Evolutionary conservation across 73 alveolate species (phyloP), one percentile per base, ranked within the genome.

Genomic region (Loxodes magnus): DNA sequence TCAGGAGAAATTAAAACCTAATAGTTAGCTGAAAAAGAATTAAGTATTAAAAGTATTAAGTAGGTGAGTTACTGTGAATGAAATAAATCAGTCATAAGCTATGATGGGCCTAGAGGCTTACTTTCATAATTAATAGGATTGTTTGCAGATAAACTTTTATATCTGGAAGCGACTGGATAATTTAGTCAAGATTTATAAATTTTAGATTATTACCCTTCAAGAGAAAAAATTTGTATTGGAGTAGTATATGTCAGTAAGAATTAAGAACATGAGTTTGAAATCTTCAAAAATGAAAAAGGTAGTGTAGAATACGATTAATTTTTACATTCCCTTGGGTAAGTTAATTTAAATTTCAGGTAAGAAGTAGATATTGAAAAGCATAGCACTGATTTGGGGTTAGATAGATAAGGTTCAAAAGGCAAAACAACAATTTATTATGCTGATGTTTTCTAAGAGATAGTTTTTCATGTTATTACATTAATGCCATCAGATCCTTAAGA

Each of bases 341-440:
- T 46, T 46, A n/a, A n/a, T n/a, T n/a, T n/a, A n/a, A n/a, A n/a
- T n/a, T n/a, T n/a, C n/a, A n/a, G n/a, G n/a, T n/a, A n/a, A n/a
- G n/a, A n/a, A n/a, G 59, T 46, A 7, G 59, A 46, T 46, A 19
- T 46, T 25, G 10, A 22, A 19, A 20, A 46, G 1, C 59, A 46
- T 46, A 12, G 7, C 22, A 41, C 43, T 7, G 27, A 46, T 24
- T 15, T 46, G 5, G 59, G 59, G 27, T 24, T 46, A n/a, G 59
- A 46, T 24, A 20, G 43, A 21, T 25, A 22, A 2, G 59, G 59
- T 9, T 22, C 59, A 12, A 41, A 37, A 21, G 59, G 59, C 1
- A 46, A 46, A n/a, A 10, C 27, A 17, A 22, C 59, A 10, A 46
- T 46, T 22, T 44, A 36, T 44, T 44, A 46, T 46, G 46, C 59